A percentile compares a stretch with the other conserved stretches of the same genome.
Evolutionary conservation across 1,284 basidiomycete genomes (phyloP).

Genomic region (Ceratobasidium sp.): DNA sequence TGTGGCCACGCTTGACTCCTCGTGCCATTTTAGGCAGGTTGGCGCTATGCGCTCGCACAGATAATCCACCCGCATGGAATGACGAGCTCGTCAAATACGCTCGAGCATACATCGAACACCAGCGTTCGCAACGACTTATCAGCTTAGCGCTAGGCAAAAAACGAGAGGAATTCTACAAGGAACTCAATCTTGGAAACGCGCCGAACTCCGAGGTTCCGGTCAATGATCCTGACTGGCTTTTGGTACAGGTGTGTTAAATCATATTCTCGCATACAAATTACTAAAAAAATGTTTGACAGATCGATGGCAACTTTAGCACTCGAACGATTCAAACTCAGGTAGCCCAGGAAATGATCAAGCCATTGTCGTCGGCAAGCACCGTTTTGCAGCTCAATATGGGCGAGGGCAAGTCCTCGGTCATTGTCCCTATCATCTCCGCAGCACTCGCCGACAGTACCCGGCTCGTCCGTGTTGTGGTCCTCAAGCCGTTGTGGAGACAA

Average conservation of each 20-base stretch:
- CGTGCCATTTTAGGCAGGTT: conserved; percentile 18
- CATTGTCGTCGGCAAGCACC: conserved; percentile 58
- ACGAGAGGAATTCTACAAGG: conserved; percentile 36
- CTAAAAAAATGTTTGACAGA: conserved; percentile 52
- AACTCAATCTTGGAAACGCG: background rate
- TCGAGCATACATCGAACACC: conserved; percentile 19
- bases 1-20: conserved; percentile 38
- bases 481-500: conserved; percentile 61
- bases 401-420: conserved; percentile 69
- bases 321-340: conserved; percentile 61
- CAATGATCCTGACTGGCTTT: conserved; percentile 17
- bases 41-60: conserved; percentile 1
- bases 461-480: conserved; percentile 64
- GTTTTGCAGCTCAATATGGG: conserved; percentile 71
- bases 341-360: conserved; percentile 65
- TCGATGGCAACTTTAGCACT: conserved; percentile 62
- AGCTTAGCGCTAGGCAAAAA: background rate
- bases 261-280: too few relatives aligned
- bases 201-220: background rate
- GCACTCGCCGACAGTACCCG: conserved; percentile 61
- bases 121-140: conserved; percentile 24
- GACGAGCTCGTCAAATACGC: conserved; percentile 24
- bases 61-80: background rate
- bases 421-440: conserved; percentile 62
- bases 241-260: conserved; percentile 26